Evolutionary conservation across 2,329 filamentous ascomycete genomes (phyloP), one percentile per base, ranked within the genome.

Genomic region (Sclerotinia sclerotiorum): DNA sequence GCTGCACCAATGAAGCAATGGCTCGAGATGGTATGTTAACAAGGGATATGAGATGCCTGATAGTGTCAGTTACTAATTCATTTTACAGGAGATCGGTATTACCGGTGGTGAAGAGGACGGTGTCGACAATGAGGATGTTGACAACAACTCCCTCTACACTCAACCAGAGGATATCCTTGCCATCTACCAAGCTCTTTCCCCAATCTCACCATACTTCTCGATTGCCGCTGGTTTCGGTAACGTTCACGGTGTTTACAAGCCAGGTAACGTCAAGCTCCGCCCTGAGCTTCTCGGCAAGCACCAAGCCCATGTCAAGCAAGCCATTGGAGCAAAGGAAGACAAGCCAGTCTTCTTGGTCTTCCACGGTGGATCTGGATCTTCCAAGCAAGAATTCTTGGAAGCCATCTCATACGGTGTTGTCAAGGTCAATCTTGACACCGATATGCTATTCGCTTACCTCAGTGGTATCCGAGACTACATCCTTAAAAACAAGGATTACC

Each of bases 291-390:
- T 99, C 77, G 87, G 88, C 82, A 97, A 98, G 90, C 95, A 99
- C 88, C 95, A 99, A 85, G 86, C 85, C 73, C 93, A 91, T 82
- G 92, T 97, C 81, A 88, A 92, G 82, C 88, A 94, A 82, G 87
- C 96, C 85, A 88, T 90, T 73, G 81, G 82, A 74, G 83, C 87
- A 77, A 83, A 86, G 76, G 87, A 91, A 74, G 86, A 91, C 79
- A 97, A 97, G 90, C 95, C 95, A 75, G 92, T 98, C 79, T 98
- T 94, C 89, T 93, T 99, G 78, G 95, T 99, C 81, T 99, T 99
- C 91, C 95, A 99, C 87, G 95, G 95, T 78, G 95, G 95, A 77
- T 97, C 92, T 73, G 95, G 95, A 75, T 96, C 92, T 74, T 86
- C 87, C 80, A 96, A 97, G 85, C 82, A 92, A 76, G 95, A 99